These are phyloP conservation scores for Blastocystis sp. DNA, from an alignment of 352 stramenopile species.

Conservation along the genomic window DNA sequence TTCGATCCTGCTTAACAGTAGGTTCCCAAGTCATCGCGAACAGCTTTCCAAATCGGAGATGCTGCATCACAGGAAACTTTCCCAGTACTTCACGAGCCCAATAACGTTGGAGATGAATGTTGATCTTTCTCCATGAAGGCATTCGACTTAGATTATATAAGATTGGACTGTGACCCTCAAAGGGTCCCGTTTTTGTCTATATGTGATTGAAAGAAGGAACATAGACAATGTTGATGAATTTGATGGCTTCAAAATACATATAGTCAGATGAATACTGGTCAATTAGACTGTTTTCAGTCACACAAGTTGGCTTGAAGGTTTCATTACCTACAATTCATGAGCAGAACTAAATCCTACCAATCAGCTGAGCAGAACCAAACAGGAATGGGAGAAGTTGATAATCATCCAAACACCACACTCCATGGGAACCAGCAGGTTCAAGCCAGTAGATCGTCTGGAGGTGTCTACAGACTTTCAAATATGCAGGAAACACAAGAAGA, in stretches of 20 bases:
- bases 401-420: slow-evolving; percentile 95
- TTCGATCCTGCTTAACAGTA: background rate
- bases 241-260: slow-evolving; percentile 83
- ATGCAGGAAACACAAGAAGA: slow-evolving; percentile 81
- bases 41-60: slow-evolving; percentile 89
- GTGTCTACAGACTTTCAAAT: slow-evolving; percentile 83
- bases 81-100: slow-evolving; percentile 91
- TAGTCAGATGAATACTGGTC: slow-evolving; percentile 72
- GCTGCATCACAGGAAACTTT: slow-evolving; percentile 93
- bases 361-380: slow-evolving; percentile 89
- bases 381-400: slow-evolving; percentile 96
- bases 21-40: slow-evolving; percentile 69
- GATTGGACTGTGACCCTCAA: slow-evolving; percentile 85
- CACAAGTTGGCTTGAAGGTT: slow-evolving; percentile 71
- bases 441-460: slow-evolving; percentile 88
- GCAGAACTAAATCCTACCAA: slow-evolving; percentile 57
- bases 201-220: background rate
- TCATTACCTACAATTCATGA: slow-evolving; percentile 68
- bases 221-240: slow-evolving; percentile 79
- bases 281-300: slow-evolving; percentile 73
- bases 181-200: slow-evolving; percentile 76
- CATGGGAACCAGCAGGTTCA: slow-evolving; percentile 93
- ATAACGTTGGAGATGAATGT: slow-evolving; percentile 65
- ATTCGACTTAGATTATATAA: slow-evolving; percentile 82
- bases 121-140: slow-evolving; percentile 82